Percentiles rank a stretch among this genome's conserved stretches.
Conservation (phyloP, 495 filamentous ascomycete genomes). For the Rostrohypoxylon terebratum region DNA sequence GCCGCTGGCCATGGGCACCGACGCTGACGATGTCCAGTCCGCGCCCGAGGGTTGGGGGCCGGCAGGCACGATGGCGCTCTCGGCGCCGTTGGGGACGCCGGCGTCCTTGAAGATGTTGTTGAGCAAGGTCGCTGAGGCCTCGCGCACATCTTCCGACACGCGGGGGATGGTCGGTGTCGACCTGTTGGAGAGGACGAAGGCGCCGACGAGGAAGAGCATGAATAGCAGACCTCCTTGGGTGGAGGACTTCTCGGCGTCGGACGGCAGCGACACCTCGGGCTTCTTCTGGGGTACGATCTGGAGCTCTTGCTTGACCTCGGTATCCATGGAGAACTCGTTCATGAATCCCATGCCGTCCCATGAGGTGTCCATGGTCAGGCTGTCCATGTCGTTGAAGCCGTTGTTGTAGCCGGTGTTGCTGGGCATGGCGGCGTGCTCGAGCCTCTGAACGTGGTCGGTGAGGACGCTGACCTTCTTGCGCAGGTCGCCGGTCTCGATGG, state of each 20-base stretch:
- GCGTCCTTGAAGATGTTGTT: constrained; percentile 88
- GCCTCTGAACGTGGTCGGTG: constrained; percentile 83
- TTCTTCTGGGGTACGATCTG: constrained; percentile 70
- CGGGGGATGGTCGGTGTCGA: constrained; percentile 77
- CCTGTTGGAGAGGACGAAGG: constrained; percentile 91
- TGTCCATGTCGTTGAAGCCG: constrained; percentile 84
- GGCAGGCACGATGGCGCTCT: constrained; percentile 59
- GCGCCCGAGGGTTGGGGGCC: constrained; percentile 64
- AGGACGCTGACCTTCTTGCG: constrained; percentile 95
- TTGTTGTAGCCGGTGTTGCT: constrained; percentile 71
- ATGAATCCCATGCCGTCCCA: constrained; percentile 87
- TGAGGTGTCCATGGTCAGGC: constrained; percentile 79
- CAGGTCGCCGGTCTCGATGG: constrained; percentile 91
- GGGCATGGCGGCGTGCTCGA: constrained; percentile 72
- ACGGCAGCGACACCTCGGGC: constrained; percentile 61
- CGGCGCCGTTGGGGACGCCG: constrained; percentile 65
- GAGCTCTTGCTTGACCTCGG: constrained; percentile 67
- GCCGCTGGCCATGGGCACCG: constrained; percentile 64
- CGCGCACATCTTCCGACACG: constrained; percentile 92
- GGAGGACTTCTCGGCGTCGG: constrained; percentile 70
- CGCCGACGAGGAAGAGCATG: constrained; percentile 94
- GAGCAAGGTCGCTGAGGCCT: constrained; percentile 89
- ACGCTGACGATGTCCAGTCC: constrained; percentile 57
- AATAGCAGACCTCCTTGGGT: constrained; percentile 74
- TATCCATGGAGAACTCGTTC: constrained; percentile 66